Percentiles rank a stretch among this genome's conserved stretches.
These are phyloP conservation scores for Mycena rosella DNA, from an alignment of 768 basidiomycete genomes.

Conservation along the genomic window DNA sequence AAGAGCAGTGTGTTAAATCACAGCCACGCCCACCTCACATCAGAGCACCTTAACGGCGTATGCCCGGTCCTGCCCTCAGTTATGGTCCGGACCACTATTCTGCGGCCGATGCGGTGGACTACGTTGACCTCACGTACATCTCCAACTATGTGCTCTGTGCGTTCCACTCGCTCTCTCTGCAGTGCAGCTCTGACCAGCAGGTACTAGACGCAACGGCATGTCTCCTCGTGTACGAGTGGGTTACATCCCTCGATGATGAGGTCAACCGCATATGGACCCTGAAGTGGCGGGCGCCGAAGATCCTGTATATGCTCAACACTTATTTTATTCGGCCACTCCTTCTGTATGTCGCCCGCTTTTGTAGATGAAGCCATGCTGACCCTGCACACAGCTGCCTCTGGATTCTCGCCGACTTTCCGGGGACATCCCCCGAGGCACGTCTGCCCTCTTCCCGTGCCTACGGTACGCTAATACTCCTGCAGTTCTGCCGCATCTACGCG, in stretches of 20 bases:
- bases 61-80: constrained; percentile 24
- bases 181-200: background rate
- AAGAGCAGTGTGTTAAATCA: background rate
- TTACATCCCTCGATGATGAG: constrained; percentile 36
- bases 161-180: background rate
- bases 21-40: background rate
- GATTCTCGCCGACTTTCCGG: constrained; percentile 32
- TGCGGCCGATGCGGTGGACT: background rate
- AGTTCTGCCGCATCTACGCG: constrained; percentile 31
- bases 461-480: background rate
- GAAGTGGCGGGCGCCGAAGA: constrained; percentile 33
- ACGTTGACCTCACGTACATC: constrained; percentile 10
- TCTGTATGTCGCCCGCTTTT: constrained; percentile 9
- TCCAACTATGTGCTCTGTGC: constrained; percentile 28
- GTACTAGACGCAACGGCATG: constrained; percentile 22
- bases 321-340: constrained; percentile 32
- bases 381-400: constrained; percentile 21
- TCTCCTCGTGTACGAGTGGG: constrained; percentile 32
- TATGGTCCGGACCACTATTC: constrained; percentile 23
- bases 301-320: constrained; percentile 37
- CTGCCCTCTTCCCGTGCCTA: background rate
- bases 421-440: constrained; percentile 16
- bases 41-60: background rate
- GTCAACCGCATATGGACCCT: constrained; percentile 29
- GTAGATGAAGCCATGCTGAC: background rate